Percentiles rank a stretch among this genome's conserved stretches.
Conservation (phyloP, 441 rosid genomes). For the Corymbia calophylla region DNA sequence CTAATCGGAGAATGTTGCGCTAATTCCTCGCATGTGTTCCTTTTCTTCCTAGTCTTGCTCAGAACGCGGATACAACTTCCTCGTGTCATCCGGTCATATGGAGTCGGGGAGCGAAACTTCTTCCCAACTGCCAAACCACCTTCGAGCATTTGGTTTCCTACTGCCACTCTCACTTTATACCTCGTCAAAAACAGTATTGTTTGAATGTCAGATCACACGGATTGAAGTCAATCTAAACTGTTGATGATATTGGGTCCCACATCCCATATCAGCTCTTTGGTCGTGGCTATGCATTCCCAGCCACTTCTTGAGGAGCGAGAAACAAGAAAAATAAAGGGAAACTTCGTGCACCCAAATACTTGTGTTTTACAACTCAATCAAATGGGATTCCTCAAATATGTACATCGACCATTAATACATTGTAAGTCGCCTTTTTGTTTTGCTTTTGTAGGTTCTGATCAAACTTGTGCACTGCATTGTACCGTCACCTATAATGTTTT, state of each 20-base stretch:
- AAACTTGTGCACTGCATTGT: neutral
- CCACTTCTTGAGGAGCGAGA: neutral
- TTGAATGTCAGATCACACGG: neutral
- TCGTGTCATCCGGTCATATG: neutral
- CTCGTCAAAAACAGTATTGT: neutral
- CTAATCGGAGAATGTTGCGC: neutral
- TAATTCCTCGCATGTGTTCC: neutral
- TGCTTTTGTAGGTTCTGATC: neutral
- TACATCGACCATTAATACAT: neutral
- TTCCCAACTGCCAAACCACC: neutral
- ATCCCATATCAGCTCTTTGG: neutral
- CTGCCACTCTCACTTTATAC: neutral
- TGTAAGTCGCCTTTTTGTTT: neutral
- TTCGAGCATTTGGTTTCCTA: neutral
- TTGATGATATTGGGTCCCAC: neutral
- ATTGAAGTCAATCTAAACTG: neutral
- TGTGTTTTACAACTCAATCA: neutral
- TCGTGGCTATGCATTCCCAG: too few relatives aligned
- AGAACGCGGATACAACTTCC: neutral
- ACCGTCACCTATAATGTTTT: neutral
- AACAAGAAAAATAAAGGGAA: neutral
- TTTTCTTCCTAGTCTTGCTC: neutral
- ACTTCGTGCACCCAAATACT: neutral
- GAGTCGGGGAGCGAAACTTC: neutral
- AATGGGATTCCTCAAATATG: neutral